Base-by-base conservation (phyloP, 495 filamentous ascomycete genomes). In the Echria macrotheca region DNA sequence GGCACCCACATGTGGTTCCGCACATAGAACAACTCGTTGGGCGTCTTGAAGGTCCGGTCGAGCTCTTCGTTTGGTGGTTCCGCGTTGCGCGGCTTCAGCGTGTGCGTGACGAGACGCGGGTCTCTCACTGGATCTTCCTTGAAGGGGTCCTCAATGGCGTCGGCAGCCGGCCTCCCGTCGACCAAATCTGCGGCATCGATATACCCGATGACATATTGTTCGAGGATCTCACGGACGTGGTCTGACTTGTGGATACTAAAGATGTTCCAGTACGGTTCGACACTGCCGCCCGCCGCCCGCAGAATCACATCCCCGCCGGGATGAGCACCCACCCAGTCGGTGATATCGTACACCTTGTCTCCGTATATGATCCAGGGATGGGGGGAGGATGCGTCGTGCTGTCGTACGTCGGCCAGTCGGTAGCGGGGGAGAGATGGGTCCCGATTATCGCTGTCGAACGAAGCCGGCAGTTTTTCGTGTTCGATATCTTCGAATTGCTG, bases 1-100 rank as follows among this genome's bases (percentile, higher is more conserved):
- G 81, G 81, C 42, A 83, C 80, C 72, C 77, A 75, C 61, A 82
- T 74, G 62, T 85, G 81, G 52, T 81, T 79, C 3, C 81, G 69
- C 2, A 84, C 73, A 53, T 83, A 85, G 57, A 82, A 82, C 4
- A 78, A 50, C 7, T 66, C 58, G 14, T 70, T 75, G 0, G 74
- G 76, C 4, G 81, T 85, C 35, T 74, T 58, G 60, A 80, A 79
- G 15, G 58, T 45, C 12, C 54, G 55, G 28, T 64, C 61, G 39
- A 79, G 63, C 52, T 69, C 69, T 1, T 66, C 56, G 9, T 46
- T 68, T 2, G 77, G 77, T 0, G 76, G 78, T 50, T 83, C 79
- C 0, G 78, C 77, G 53, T 81, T 82, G 44, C 75, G 70, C 6
- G 79, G 79, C 48, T 73, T 71, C n/a, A 53, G 41, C 19, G 66